These are phyloP conservation scores for Trichosporon inkin DNA, from an alignment of 1,284 basidiomycete genomes.

Conservation along the genomic window DNA sequence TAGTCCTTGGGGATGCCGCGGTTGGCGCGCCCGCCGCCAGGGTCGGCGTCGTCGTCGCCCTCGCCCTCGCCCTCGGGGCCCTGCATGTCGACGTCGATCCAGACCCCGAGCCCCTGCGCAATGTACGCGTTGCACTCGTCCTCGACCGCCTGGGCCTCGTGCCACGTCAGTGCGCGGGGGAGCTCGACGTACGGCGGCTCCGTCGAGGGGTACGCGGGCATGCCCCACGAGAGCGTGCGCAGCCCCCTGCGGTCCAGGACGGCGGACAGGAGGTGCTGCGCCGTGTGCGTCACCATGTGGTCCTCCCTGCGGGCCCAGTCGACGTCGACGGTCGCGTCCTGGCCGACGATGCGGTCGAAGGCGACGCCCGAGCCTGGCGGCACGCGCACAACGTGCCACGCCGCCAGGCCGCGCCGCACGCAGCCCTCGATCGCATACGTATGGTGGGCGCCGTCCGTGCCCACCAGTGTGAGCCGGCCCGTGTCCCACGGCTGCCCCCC, in stretches of 20 bases:
- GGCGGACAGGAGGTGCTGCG: conserved; percentile 77
- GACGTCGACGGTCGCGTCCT: conserved; percentile 57
- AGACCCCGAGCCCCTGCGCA: conserved; percentile 37
- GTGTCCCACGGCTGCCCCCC: conserved; percentile 81
- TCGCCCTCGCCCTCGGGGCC: conserved; percentile 24
- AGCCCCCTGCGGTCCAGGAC: conserved; percentile 67
- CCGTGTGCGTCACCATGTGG: conserved; percentile 79
- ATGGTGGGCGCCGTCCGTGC: conserved; percentile 45
- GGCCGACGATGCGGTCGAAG: conserved; percentile 52
- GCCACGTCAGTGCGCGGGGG: conserved; percentile 61
- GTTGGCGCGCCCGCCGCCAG: conserved; percentile 64
- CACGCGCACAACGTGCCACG: conserved; percentile 68
- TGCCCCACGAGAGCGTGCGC: conserved; percentile 73
- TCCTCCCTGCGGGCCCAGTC: conserved; percentile 71
- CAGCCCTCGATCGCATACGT: conserved; percentile 65
- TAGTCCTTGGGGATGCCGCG: conserved; percentile 57
- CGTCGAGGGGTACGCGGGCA: conserved; percentile 55
- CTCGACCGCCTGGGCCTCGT: conserved; percentile 64
- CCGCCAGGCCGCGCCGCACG: conserved; percentile 66
- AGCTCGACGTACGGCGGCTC: conserved; percentile 74
- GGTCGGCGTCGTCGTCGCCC: too few species aligned
- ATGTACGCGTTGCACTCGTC: conserved; percentile 62
- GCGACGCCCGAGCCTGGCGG: conserved; percentile 38
- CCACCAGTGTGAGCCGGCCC: conserved; percentile 56
- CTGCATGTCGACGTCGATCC: conserved; percentile 42